Base-by-base conservation (phyloP, 2,329 filamentous ascomycete species). In the Macrophomina pseudophaseolina region DNA sequence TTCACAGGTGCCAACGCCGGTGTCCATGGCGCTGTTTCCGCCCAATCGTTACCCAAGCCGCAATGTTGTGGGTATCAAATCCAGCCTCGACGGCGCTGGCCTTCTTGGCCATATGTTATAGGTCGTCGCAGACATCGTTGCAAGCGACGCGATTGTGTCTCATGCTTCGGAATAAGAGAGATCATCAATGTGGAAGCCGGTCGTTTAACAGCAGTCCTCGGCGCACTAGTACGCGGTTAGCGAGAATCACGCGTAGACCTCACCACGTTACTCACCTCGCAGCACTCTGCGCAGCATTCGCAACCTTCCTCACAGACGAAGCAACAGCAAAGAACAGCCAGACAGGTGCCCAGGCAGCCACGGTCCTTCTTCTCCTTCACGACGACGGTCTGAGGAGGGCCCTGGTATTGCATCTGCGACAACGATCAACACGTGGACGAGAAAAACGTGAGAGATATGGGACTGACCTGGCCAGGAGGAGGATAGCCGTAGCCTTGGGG, bases 251-350 rank as follows among this genome's bases (percentile, higher is more conserved):
- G 28, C 6, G 2, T 8, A 30, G n/a, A 11, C 44, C 6, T 38
- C 49, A 18, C 23, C 23, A 32, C 40, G 51, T 73, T 77, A 65
- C 82, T 75, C 83, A 86, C 67, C 85, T 66, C 85, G 71, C 85
- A 84, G 75, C 86, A 88, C 5, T 88, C 87, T n/a, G 83, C 79
- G 73, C 87, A 89, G 78, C 86, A 88, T 75, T 88, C 87, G 72
- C 87, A 89, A 33, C 84, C 82, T 76, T 89, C 87, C 73, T 88
- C 87, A 72, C 85, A 88, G 33, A 89, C 81, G 76, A 87, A 89
- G 73, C 87, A 89, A 75, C 87, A 90, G 79, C 87, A 89, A 44
- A 89, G 75, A 40, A 80, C 80, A 56, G 84, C 85, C 58, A 88
- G 74, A 77, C 83, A 87, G 14, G 82, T 79, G 54, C 74, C 77